Percentiles rank a stretch among this genome's conserved stretches.
Evolutionary conservation across 2,329 filamentous ascomycete genomes (phyloP).

Genomic region (Ophiostoma sp.): DNA sequence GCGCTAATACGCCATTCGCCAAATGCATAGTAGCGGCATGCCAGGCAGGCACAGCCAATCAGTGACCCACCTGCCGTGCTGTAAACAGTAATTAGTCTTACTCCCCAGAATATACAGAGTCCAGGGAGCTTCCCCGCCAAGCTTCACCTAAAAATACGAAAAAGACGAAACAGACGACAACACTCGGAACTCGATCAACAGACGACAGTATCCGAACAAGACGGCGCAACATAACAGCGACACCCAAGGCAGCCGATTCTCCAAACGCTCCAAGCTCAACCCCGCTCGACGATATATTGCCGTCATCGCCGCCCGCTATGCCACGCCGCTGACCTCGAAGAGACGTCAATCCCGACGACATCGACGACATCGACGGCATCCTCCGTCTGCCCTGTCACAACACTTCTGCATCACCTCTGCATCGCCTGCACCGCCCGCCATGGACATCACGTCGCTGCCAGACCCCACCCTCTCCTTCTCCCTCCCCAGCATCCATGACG

Average conservation of each 20-base stretch:
- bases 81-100: neutral
- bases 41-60: conserved; percentile 7
- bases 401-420: neutral
- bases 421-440: neutral
- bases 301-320: neutral
- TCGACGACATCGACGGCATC: neutral
- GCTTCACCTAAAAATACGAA: conserved; percentile 3
- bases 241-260: neutral
- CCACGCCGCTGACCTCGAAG: neutral
- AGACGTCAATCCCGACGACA: neutral
- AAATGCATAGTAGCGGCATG: neutral
- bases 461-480: conserved; percentile 61
- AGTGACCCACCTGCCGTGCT: neutral
- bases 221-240: neutral
- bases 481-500: conserved; percentile 80
- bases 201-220: neutral
- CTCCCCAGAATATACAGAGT: neutral
- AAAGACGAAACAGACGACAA: neutral
- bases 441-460: conserved; percentile 28
- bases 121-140: conserved; percentile 4
- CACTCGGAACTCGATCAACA: neutral
- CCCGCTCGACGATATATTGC: neutral
- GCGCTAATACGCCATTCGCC: neutral
- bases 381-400: neutral
- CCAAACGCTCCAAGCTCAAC: neutral